Evolutionary conservation across 345 rosid genomes (phyloP).

Genomic region (Zanthoxylum bungeanum): DNA sequence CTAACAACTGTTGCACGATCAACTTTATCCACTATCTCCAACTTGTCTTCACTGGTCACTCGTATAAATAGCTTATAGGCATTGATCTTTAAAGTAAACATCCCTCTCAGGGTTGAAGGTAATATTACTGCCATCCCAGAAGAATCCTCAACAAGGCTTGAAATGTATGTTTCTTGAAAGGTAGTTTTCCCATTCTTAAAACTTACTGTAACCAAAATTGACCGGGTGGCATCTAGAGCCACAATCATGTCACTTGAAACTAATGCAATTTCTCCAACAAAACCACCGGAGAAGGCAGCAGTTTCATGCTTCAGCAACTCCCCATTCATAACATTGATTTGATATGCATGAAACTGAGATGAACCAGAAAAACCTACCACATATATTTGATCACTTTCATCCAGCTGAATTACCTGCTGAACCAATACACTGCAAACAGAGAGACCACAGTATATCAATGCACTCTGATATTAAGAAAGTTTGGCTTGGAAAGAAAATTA

Average conservation of each 20-base stretch:
- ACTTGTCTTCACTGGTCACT: slow-evolving; percentile 49
- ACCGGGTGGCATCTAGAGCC: slow-evolving; percentile 62
- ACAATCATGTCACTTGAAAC: slow-evolving; percentile 67
- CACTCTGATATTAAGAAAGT: neutral
- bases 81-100: slow-evolving; percentile 55
- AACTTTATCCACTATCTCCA: slow-evolving; percentile 67
- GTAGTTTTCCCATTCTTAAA: slow-evolving; percentile 52
- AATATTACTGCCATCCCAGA: slow-evolving; percentile 52
- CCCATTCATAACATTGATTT: slow-evolving; percentile 68
- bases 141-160: slow-evolving; percentile 50
- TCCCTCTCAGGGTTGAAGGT: slow-evolving; percentile 49
- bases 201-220: slow-evolving; percentile 52
- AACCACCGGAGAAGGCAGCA: slow-evolving; percentile 61
- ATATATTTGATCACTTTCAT: slow-evolving; percentile 44
- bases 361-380: slow-evolving; percentile 68
- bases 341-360: slow-evolving; percentile 57
- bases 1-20: slow-evolving; percentile 63
- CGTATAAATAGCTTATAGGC: slow-evolving; percentile 42
- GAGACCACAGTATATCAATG: slow-evolving; percentile 17
- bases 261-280: slow-evolving; percentile 54
- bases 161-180: slow-evolving; percentile 51
- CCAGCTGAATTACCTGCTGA: slow-evolving; percentile 64
- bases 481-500: neutral
- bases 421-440: slow-evolving; percentile 64
- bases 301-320: slow-evolving; percentile 62